phyloP scores from a whole-genome alignment of 345 rosid species.

The Brassica incana region DNA sequence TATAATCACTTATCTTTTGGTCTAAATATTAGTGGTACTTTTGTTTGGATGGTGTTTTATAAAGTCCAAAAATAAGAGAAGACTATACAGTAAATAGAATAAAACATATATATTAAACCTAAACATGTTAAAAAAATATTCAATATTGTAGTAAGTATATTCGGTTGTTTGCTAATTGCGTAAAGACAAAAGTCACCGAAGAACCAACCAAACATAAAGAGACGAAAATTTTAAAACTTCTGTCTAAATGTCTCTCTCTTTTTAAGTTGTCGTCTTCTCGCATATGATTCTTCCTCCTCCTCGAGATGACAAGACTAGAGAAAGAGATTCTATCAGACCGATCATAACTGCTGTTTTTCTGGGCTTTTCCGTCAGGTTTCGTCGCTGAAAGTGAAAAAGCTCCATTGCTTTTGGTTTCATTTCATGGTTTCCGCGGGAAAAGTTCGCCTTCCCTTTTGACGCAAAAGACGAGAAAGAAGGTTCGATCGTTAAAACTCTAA shows the following conservation, averaged over 20 bases:
- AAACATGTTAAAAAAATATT: not conserved
- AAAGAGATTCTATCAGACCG: conserved; percentile 7
- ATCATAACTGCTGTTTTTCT: conserved; percentile 12
- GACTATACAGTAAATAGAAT: not conserved
- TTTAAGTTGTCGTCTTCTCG: conserved; percentile 32
- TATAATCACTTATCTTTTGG: not conserved
- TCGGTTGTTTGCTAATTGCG: not conserved
- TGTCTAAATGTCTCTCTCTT: conserved; percentile 9
- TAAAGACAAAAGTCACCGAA: conserved; percentile 32
- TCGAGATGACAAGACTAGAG: conserved; percentile 11
- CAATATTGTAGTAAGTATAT: not conserved
- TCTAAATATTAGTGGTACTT: not conserved
- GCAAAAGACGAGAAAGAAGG: conserved; percentile 22
- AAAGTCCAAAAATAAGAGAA: not conserved
- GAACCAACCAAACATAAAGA: not conserved
- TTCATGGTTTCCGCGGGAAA: conserved; percentile 35
- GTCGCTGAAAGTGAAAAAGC: conserved; percentile 16
- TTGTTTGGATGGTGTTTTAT: not conserved
- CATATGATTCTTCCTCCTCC: conserved; percentile 20
- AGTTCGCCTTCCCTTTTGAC: conserved; percentile 6
- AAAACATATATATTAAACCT: not conserved
- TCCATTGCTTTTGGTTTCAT: not conserved
- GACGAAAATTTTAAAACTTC: not conserved
- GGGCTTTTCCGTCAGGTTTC: conserved; percentile 7
- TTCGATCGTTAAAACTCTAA: conserved; percentile 2